Conservation (phyloP, 768 basidiomycete genomes). For the Kwoniella sp. region DNA sequence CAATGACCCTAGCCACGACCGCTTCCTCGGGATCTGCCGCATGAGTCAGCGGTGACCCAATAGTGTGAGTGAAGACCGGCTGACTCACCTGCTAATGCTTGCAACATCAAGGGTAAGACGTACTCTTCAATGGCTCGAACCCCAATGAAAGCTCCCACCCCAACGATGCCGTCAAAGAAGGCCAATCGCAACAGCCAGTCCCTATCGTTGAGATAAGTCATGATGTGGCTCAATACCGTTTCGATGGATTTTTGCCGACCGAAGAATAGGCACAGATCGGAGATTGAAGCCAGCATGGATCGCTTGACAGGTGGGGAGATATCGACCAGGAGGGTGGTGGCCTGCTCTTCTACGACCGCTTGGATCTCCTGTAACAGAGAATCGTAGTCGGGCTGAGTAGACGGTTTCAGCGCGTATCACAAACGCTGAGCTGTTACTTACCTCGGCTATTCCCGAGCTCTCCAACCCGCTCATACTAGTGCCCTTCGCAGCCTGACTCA, state of each 20-base stretch:
- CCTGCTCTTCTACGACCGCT: slow-evolving; percentile 75
- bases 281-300: slow-evolving; percentile 79
- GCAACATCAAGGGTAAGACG: slow-evolving; percentile 92
- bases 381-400: slow-evolving; percentile 80
- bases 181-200: slow-evolving; percentile 88
- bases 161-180: slow-evolving; percentile 93
- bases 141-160: slow-evolving; percentile 90
- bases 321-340: slow-evolving; percentile 80
- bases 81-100: slow-evolving; percentile 78
- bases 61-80: neutral
- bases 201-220: slow-evolving; percentile 71
- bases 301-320: slow-evolving; percentile 84
- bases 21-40: slow-evolving; percentile 83
- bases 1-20: slow-evolving; percentile 85
- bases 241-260: slow-evolving; percentile 92
- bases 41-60: slow-evolving; percentile 9
- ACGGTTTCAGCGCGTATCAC: neutral
- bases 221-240: slow-evolving; percentile 80
- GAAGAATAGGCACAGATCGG: slow-evolving; percentile 85
- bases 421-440: slow-evolving; percentile 48
- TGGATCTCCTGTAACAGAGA: slow-evolving; percentile 80
- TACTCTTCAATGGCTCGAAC: slow-evolving; percentile 90
- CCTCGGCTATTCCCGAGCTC: slow-evolving; percentile 70
- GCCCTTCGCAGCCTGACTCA: slow-evolving; percentile 67
- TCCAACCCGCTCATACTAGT: slow-evolving; percentile 51